Evolutionary conservation across 805 yeast genomes (phyloP).

Genomic region (Candida manassasensis): DNA sequence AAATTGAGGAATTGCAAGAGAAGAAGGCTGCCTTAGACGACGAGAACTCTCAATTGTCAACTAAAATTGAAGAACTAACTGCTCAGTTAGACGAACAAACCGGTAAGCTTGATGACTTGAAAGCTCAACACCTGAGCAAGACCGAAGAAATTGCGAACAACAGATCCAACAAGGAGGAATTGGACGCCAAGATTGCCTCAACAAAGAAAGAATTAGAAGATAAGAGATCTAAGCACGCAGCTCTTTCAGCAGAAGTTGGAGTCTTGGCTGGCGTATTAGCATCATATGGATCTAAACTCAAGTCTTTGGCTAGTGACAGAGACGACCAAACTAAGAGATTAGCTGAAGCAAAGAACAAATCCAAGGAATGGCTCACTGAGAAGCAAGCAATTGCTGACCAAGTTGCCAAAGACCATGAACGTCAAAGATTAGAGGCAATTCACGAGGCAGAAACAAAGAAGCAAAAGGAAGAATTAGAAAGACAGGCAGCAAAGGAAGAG

Average conservation of each 20-base stretch:
- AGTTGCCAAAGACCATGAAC: conserved; percentile 31
- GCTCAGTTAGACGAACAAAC: conserved; percentile 38
- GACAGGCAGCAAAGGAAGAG: conserved; percentile 34
- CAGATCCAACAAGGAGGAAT: conserved; percentile 35
- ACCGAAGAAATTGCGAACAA: conserved; percentile 24
- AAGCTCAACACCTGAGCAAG: conserved; percentile 27
- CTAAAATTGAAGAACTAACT: conserved; percentile 40
- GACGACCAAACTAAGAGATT: conserved; percentile 32
- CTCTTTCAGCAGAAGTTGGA: conserved; percentile 40
- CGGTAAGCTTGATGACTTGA: conserved; percentile 26
- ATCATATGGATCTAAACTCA: conserved; percentile 42
- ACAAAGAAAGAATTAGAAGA: conserved; percentile 33
- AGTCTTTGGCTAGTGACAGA: conserved; percentile 34
- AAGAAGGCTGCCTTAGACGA: conserved; percentile 38
- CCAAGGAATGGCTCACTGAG: conserved; percentile 42
- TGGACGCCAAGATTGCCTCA: conserved; percentile 32
- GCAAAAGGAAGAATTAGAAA: conserved; percentile 25
- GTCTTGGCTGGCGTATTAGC: conserved; percentile 38
- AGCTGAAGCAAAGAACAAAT: conserved; percentile 37
- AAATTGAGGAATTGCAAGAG: conserved; percentile 41
- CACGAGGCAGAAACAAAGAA: conserved; percentile 35
- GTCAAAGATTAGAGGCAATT: conserved; percentile 36
- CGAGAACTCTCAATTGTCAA: conserved; percentile 32
- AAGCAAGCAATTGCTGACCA: conserved; percentile 39
- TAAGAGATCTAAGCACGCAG: conserved; percentile 33